Evolutionary conservation across 2,329 filamentous ascomycete species (phyloP).

Genomic region (Talaromyces amestolkiae): DNA sequence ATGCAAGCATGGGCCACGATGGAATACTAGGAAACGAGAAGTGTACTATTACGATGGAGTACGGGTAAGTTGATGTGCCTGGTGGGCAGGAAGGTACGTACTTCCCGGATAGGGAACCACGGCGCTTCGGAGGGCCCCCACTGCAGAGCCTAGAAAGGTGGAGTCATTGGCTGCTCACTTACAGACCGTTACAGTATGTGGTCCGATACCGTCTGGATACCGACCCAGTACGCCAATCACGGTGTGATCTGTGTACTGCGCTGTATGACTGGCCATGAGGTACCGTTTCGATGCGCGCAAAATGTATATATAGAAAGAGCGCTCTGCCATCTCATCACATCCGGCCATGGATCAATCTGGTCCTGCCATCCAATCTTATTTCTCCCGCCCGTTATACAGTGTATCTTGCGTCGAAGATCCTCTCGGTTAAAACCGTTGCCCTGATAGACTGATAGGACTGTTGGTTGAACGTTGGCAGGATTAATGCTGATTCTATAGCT

Average conservation of each 20-base stretch:
- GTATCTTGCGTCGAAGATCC: neutral
- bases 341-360: neutral
- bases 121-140: constrained; percentile 7
- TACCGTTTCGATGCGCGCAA: neutral
- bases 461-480: neutral
- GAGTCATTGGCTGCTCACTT: constrained; percentile 8
- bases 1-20: neutral
- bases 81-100: neutral
- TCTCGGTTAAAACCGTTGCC: neutral
- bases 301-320: constrained; percentile 4
- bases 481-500: neutral
- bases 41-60: too few species aligned
- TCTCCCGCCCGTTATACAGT: neutral
- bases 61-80: neutral
- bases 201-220: neutral
- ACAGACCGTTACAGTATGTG: constrained; percentile 2
- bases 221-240: neutral
- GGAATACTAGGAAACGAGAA: neutral
- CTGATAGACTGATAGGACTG: neutral
- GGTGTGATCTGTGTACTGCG: neutral
- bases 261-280: constrained; percentile 2
- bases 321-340: constrained; percentile 5
- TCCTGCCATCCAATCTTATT: neutral
- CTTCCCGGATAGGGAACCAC: constrained; percentile 12
- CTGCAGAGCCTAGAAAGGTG: neutral